phyloP scores from a whole-genome alignment of 202 grass and related monocot genomes.

The Elaeis oleifera region DNA sequence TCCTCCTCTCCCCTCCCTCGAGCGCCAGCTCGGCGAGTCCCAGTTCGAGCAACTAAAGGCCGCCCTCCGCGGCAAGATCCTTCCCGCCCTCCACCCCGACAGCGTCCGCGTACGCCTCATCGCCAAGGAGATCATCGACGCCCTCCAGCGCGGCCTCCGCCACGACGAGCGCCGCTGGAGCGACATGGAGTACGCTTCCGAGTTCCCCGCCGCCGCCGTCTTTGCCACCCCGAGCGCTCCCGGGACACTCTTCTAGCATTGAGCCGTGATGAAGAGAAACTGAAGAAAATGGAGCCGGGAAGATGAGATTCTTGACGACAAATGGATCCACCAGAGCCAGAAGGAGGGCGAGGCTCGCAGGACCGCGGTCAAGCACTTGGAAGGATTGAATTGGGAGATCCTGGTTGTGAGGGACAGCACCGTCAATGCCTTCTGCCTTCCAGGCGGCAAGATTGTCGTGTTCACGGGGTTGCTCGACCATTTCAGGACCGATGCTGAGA shows the following conservation, averaged over 20 bases:
- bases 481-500: slow-evolving; percentile 65
- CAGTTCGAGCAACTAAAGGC: slow-evolving; percentile 57
- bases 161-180: slow-evolving; percentile 23
- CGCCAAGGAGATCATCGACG: slow-evolving; percentile 65
- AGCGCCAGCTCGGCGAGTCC: slow-evolving; percentile 73
- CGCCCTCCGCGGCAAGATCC: slow-evolving; percentile 51
- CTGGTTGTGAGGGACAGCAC: slow-evolving; percentile 61
- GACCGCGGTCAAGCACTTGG: slow-evolving; percentile 47
- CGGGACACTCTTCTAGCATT: slow-evolving; percentile 12
- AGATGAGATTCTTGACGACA: slow-evolving; percentile 83
- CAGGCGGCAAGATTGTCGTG: slow-evolving; percentile 84
- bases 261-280: slow-evolving; percentile 13
- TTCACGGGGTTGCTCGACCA: slow-evolving; percentile 76
- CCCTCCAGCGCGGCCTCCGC: slow-evolving; percentile 51
- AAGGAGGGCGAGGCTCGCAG: slow-evolving; percentile 34
- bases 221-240: slow-evolving; percentile 12
- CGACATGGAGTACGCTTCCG: slow-evolving; percentile 26
- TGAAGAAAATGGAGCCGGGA: slow-evolving; percentile 33
- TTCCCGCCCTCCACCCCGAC: slow-evolving; percentile 88
- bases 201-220: slow-evolving; percentile 19
- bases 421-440: slow-evolving; percentile 74
- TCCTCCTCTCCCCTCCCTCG: slow-evolving; percentile 50
- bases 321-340: slow-evolving; percentile 60
- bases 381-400: slow-evolving; percentile 86
- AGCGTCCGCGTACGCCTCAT: slow-evolving; percentile 80